Evolutionary conservation across 1,284 basidiomycete species (phyloP), one percentile per base, ranked within the genome.

Genomic region (Amanita bisporigera): DNA sequence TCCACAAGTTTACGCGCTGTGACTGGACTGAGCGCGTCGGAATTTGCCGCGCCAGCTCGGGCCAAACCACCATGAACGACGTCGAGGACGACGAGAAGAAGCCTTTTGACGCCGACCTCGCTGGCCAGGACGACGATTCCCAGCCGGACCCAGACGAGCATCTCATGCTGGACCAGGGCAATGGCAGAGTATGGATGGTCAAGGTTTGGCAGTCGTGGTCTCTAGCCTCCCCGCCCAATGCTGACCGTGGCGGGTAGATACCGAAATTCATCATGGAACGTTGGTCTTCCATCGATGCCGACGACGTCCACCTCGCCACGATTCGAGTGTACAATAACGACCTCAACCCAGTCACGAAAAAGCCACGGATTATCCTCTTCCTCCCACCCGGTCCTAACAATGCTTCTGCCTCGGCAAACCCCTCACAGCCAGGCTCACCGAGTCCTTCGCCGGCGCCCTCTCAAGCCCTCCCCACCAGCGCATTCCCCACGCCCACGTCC

Each of bases 131-230:
- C 26, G 89, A 88, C 3, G 85, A 90, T 49, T 71, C 82, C 1
- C 87, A 88, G 72, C 92, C 91, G 0, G 92, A 93, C 72, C 91
- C 91, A 5, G 90, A 93, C 66, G 92, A 93, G 75, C 84, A 87
- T 33, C 83, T 93, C 14, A 89, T 90, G 86, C 81, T 92, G 63
- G 88, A 92, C 75, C 85, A 88, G 69, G 90, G 89, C 38, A 86
- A 87, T 64, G 90, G 91, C 33, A 82, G 88, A 72, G 89, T 57
- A n/a, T 94, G 92, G 92, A 82, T 92, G 38, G 91, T 94, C 72
- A 93, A 92, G 85, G 91, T 91, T 40, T 14, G 15, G 15, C 66
- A 71, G 81, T 76, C 50, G 24, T 63, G 11, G 66, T 50, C 61
- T 60, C 59, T 38, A 19, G n/a, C n/a, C 45, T 59, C 38, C 64